These are phyloP conservation scores for Murraya koenigii DNA, from an alignment of 345 rosid species.

Conservation along the genomic window DNA sequence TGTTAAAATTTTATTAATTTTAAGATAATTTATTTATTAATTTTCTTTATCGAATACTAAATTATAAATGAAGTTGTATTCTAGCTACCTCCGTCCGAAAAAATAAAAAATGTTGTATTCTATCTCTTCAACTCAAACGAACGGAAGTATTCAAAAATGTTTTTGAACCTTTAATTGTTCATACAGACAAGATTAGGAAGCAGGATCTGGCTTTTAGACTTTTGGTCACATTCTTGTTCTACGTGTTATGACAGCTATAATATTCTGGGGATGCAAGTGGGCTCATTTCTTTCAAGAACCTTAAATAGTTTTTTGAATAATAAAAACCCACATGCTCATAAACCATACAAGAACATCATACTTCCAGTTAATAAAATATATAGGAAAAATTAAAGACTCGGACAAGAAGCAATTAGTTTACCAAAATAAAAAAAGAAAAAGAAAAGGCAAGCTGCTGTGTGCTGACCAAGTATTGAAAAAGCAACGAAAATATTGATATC, in stretches of 20 bases:
- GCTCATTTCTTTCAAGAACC: constrained; percentile 1
- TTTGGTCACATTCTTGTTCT: not conserved
- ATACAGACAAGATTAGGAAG: not conserved
- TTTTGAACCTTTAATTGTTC: not conserved
- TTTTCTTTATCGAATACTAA: too few species aligned
- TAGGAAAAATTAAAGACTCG: not conserved
- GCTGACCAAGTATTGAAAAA: not conserved
- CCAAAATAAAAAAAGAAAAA: not conserved
- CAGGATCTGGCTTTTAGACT: not conserved
- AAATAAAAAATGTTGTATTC: too few species aligned
- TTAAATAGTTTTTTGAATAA: not conserved
- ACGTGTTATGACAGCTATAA: not conserved
- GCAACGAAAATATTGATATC: too few species aligned
- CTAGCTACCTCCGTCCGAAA: too few species aligned
- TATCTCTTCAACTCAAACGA: too few species aligned
- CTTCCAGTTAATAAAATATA: not conserved
- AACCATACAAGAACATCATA: constrained; percentile 16
- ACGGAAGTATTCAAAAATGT: not conserved
- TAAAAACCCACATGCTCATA: constrained; percentile 14
- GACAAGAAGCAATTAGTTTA: constrained; percentile 1
- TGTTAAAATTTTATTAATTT: too few species aligned
- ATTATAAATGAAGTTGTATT: too few species aligned
- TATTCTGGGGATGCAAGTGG: not conserved
- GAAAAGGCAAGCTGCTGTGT: not conserved
- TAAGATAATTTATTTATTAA: too few species aligned